Evolutionary conservation across 2,329 filamentous ascomycete species (phyloP), one percentile per base, ranked within the genome.

Genomic region (Fusarium protoensiforme): DNA sequence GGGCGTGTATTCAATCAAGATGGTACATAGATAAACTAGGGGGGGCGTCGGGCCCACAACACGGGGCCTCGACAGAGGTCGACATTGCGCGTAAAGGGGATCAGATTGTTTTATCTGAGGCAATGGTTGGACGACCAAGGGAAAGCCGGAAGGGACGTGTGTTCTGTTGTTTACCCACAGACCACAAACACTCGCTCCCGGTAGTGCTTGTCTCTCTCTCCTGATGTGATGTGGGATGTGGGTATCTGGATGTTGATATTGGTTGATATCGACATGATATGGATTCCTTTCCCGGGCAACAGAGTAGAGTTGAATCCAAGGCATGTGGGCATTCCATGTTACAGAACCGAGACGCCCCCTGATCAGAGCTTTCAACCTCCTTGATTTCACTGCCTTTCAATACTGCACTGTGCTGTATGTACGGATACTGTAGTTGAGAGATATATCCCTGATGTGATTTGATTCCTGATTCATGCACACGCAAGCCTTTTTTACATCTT

Each of bases 381-480:
- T 39, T 39, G 43, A 53, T 62, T 31, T 46, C n/a, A 22, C 20
- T 20, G 10, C 9, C 22, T n/a, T n/a, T n/a, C n/a, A n/a, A n/a
- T n/a, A n/a, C n/a, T 33, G 31, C 11, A 33, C 11, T 29, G 11
- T 51, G 31, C 46, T 31, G 46, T 51, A 31, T 31, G 27, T 20
- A 51, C 10, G 24, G 7, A 51, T 43, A 43, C 39, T 46, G 41
- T 46, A 48, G 16, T 46, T 24, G 5, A 29, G 43, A 48, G 16
- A 24, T n/a, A 27, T 18, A 46, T 24, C 20, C 41, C 41, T 46
- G 41, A 46, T 46, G 20, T 46, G 41, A 46, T 48, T 29, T 27
- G 24, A 29, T 51, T 70, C 35, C 61, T 35, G 46, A 51, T 54
- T 62, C 61, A 70, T 62, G 59, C 22, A 59, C 27, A 70, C 51